Evolutionary conservation across 768 basidiomycete genomes (phyloP).

Genomic region (Pleurotus giganteus): DNA sequence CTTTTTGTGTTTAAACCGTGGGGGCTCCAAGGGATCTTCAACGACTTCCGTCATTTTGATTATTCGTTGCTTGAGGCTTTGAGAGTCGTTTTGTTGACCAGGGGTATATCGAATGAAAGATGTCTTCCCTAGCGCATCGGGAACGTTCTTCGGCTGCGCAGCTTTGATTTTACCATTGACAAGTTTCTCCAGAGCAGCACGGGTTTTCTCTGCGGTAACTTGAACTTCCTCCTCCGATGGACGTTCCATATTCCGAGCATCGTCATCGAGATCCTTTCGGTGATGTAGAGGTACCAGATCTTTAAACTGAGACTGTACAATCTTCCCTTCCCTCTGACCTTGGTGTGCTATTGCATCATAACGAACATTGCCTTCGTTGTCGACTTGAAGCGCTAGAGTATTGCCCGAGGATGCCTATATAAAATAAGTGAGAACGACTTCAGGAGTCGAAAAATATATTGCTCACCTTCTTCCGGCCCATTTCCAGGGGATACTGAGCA

Average conservation of each 20-base stretch:
- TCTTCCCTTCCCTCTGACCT: slow-evolving; percentile 83
- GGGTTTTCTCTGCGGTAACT: slow-evolving; percentile 87
- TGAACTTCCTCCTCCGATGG: slow-evolving; percentile 93
- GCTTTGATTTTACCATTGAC: slow-evolving; percentile 97
- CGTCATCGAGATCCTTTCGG: slow-evolving; percentile 82
- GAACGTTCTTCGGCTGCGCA: slow-evolving; percentile 94
- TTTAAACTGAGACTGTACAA: slow-evolving; percentile 94
- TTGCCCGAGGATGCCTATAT: slow-evolving; percentile 84
- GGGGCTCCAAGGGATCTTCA: slow-evolving; percentile 96
- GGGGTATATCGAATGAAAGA: slow-evolving; percentile 96
- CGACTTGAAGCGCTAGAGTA: slow-evolving; percentile 95
- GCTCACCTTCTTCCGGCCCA: slow-evolving; percentile 93
- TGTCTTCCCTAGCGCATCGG: slow-evolving; percentile 79
- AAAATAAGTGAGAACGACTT: slow-evolving; percentile 3
- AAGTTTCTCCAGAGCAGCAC: slow-evolving; percentile 88
- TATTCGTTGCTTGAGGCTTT: slow-evolving; percentile 85
- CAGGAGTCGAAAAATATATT: not conserved
- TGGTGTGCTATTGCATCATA: slow-evolving; percentile 97
- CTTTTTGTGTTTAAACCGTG: slow-evolving; percentile 98
- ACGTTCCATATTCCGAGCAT: slow-evolving; percentile 76
- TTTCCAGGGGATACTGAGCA: slow-evolving; percentile 94
- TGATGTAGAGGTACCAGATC: slow-evolving; percentile 92
- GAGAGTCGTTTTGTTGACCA: slow-evolving; percentile 74
- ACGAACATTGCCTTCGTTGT: slow-evolving; percentile 92
- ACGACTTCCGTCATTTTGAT: slow-evolving; percentile 99